Evolutionary conservation across 2,329 filamentous ascomycete species (phyloP).

Genomic region (Claviceps sp.): DNA sequence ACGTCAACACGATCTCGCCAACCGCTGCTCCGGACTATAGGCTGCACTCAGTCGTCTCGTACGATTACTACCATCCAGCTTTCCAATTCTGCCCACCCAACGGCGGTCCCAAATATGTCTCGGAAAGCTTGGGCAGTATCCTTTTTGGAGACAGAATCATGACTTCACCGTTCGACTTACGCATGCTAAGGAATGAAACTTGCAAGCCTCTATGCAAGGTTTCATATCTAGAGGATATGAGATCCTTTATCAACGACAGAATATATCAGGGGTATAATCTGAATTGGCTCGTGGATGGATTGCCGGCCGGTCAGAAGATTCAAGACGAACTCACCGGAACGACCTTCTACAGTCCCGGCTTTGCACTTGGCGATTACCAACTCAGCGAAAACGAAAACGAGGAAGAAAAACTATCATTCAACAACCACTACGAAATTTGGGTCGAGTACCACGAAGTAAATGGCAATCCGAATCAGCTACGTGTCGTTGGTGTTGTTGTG

Average conservation of each 20-base stretch:
- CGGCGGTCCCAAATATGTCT: conserved; percentile 62
- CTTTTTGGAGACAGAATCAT: conserved; percentile 94
- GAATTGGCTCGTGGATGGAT: conserved; percentile 90
- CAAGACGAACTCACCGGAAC: conserved; percentile 62
- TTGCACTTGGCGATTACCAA: conserved; percentile 25
- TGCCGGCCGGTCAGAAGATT: conserved; percentile 79
- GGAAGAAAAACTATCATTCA: conserved; percentile 48
- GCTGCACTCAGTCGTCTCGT: conserved; percentile 84
- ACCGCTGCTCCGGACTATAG: conserved; percentile 67
- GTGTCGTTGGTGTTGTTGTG: conserved; percentile 86
- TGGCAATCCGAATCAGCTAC: conserved; percentile 52
- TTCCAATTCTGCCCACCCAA: conserved; percentile 83
- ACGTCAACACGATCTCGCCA: conserved; percentile 87
- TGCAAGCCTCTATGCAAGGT: conserved; percentile 70
- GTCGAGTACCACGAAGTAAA: conserved; percentile 82
- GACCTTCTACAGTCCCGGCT: conserved; percentile 83
- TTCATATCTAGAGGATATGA: conserved; percentile 48
- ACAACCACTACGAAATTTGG: conserved; percentile 92
- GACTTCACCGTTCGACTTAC: conserved; percentile 84
- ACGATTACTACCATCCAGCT: conserved; percentile 82
- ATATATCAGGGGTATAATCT: conserved; percentile 81
- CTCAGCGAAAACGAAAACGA: conserved; percentile 49
- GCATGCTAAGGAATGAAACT: conserved; percentile 75
- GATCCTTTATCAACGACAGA: conserved; percentile 68
- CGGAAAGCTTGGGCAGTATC: conserved; percentile 81